Conservation (phyloP, 352 stramenopile species). For the Plasmopara muralis region DNA sequence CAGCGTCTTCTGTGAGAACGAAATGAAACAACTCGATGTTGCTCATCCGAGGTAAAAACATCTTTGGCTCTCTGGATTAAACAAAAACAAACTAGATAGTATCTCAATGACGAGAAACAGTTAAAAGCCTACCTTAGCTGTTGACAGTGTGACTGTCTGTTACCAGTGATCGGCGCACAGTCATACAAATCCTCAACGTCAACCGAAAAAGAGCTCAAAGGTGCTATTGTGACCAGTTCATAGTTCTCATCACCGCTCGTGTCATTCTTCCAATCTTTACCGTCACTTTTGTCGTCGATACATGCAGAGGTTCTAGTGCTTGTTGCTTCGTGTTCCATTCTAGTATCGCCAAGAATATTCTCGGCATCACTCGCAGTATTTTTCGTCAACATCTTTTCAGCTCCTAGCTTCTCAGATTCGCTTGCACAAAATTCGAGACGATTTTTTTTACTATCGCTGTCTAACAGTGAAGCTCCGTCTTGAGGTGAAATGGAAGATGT, state of each 20-base stretch:
- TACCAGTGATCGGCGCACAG: constrained; percentile 2
- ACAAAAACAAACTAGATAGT: neutral
- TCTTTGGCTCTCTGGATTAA: constrained; percentile 11
- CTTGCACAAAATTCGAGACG: neutral
- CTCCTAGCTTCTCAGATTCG: neutral
- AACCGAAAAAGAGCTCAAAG: neutral
- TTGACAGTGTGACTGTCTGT: neutral
- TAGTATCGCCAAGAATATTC: neutral
- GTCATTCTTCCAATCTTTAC: constrained; percentile 22
- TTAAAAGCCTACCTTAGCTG: constrained; percentile 6
- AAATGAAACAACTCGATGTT: constrained; percentile 42
- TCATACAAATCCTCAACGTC: constrained; percentile 25
- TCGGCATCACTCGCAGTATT: neutral
- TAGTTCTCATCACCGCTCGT: constrained; percentile 10
- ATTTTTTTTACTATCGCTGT: neutral
- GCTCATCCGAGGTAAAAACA: constrained; percentile 32
- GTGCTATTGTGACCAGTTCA: neutral
- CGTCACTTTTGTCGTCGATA: constrained; percentile 7
- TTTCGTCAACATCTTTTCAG: neutral
- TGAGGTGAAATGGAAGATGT: no score
- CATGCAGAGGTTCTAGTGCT: neutral
- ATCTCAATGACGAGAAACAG: neutral
- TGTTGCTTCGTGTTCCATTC: neutral
- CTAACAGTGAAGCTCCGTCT: neutral
- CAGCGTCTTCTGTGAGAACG: constrained; percentile 21